Conservation (phyloP, 75 land plant species). For the Selaginella moellendorffii region DNA sequence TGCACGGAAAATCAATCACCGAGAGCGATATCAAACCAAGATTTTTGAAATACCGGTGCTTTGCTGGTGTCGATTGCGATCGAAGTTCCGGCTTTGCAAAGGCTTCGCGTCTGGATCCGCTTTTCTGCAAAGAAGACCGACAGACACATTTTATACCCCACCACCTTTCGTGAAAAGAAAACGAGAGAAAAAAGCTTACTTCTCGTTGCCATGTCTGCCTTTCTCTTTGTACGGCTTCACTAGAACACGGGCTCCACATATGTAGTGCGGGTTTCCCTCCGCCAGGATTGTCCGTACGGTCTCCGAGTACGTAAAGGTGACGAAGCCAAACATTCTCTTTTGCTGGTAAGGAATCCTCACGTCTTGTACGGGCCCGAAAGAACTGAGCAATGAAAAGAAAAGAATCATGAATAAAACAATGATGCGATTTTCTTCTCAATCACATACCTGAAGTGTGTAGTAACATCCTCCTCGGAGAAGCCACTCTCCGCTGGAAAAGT, state of each 20-base stretch:
- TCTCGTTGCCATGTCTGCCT: neutral
- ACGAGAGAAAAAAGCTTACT: neutral
- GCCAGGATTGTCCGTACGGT: neutral
- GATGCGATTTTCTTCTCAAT: neutral
- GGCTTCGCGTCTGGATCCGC: neutral
- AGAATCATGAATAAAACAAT: neutral
- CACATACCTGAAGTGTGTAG: constrained; percentile 2
- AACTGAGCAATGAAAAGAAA: neutral
- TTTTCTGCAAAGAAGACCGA: neutral
- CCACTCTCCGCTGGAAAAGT: constrained; percentile 7
- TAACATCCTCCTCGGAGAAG: constrained; percentile 2
- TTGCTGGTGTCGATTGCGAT: neutral
- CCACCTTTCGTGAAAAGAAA: no score
- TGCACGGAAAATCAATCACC: neutral
- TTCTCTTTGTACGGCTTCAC: constrained; percentile 2
- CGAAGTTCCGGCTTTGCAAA: neutral
- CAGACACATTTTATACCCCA: neutral
- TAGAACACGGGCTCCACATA: constrained; percentile 4
- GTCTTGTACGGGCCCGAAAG: constrained; percentile 6
- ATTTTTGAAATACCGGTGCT: neutral
- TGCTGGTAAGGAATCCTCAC: constrained; percentile 6
- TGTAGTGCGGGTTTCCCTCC: constrained; percentile 8
- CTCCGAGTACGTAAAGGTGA: neutral
- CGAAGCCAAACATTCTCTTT: constrained; percentile 10
- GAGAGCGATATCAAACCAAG: neutral